Evolutionary conservation across 2,329 filamentous ascomycete species (phyloP).

Genomic region (Pestalotiopsis sp.): DNA sequence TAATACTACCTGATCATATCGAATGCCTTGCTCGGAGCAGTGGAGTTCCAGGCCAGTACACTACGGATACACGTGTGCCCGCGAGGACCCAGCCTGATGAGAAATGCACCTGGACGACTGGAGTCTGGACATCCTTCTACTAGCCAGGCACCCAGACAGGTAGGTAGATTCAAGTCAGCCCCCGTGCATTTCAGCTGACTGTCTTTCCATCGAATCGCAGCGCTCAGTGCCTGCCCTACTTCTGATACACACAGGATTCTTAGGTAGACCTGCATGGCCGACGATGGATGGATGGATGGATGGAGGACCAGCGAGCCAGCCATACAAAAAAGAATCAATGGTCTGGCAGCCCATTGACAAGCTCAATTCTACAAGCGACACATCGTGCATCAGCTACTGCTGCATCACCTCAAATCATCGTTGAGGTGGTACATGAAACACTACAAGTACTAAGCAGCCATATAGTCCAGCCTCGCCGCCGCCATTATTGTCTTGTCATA

Average conservation of each 20-base stretch:
- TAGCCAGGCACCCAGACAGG: background rate
- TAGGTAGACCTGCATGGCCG: background rate
- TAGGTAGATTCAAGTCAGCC: background rate
- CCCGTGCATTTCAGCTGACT: background rate
- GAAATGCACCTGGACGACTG: no score
- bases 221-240: background rate
- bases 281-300: background rate
- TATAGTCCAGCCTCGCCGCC: background rate
- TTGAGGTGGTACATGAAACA: background rate
- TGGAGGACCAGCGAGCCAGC: background rate
- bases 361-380: background rate
- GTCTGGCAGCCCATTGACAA: background rate
- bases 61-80: no score
- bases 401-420: background rate
- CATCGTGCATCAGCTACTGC: background rate
- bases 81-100: no score
- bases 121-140: no score
- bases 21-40: background rate
- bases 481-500: background rate
- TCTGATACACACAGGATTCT: background rate
- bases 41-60: background rate
- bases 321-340: background rate
- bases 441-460: background rate
- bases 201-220: background rate
- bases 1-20: background rate